Evolutionary conservation across 2,329 filamentous ascomycete species (phyloP), one percentile per base, ranked within the genome.

Genomic region (Elsinoe necatrix): DNA sequence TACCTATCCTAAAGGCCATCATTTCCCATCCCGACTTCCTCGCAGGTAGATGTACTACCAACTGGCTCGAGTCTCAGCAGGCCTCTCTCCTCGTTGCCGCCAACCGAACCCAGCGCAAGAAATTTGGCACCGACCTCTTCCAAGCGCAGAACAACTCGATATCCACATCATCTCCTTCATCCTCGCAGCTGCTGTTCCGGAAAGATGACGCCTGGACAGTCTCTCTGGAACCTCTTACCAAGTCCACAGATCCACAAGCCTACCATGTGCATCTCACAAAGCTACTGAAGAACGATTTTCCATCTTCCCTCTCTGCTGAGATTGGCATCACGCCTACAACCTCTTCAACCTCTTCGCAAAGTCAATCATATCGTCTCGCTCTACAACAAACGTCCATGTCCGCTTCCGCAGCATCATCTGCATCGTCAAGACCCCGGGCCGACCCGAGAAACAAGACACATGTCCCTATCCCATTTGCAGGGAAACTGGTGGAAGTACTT

Each of bases 161-260:
- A 1, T 7, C 55, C 20, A 18, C 56, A 2, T 16, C 56, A 2
- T 23, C 48, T 2, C 47, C 50, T 18, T 58, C 39, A 8, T 45
- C 50, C 11, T 54, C 50, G 23, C 50, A 55, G 12, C 31, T 55
- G 4, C 64, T 81, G 2, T 79, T 84, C 66, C 73, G 79, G 34
- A 80, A 79, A 66, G 80, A 80, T 25, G 80, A 83, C 60, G 77
- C 79, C 1, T 83, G 80, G 80, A 74, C 76, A 0, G 69, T 83
- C 27, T 70, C 70, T 0, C 69, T 83, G 1, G 66, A 73, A 1
- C 66, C 75, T 43, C 21, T 48, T 48, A 60, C 41, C 8, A 18
- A 21, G 47, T 55, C 16, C 18, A 14, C 7, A 56, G 57, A 6
- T 51, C 47, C 8, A 18, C 34, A 20, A 61, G 39, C 11, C 54